These are phyloP conservation scores for Penicillium sp. DNA, from an alignment of 2,329 filamentous ascomycete genomes.

Conservation along the genomic window DNA sequence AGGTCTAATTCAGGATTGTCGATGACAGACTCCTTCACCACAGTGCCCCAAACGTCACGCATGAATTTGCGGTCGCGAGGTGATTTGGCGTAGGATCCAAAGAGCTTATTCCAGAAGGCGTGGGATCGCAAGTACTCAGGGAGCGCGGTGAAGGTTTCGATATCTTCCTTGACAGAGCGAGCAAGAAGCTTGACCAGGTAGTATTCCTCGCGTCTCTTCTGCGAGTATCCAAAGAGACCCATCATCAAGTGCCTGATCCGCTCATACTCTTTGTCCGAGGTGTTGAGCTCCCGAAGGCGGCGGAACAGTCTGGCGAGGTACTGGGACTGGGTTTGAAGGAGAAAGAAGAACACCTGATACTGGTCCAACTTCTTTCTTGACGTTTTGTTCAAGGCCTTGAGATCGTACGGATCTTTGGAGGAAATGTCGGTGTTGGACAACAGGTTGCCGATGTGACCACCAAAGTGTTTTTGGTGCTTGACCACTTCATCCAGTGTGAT, in stretches of 20 bases:
- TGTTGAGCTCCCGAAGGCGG: slow-evolving; percentile 78
- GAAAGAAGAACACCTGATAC: slow-evolving; percentile 97
- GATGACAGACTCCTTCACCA: slow-evolving; percentile 90
- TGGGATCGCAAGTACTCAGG: slow-evolving; percentile 88
- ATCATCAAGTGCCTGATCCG: slow-evolving; percentile 91
- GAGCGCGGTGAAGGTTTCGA: slow-evolving; percentile 71
- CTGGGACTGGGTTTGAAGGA: slow-evolving; percentile 92
- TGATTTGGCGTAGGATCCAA: slow-evolving; percentile 85
- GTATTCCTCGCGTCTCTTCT: slow-evolving; percentile 96
- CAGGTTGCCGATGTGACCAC: slow-evolving; percentile 81
- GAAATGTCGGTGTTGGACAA: slow-evolving; percentile 86
- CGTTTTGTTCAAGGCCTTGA: slow-evolving; percentile 96
- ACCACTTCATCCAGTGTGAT: slow-evolving; percentile 98
- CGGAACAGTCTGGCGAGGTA: slow-evolving; percentile 90
- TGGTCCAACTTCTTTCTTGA: slow-evolving; percentile 93
- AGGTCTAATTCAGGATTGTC: slow-evolving; percentile 89
- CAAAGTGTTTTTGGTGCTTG: slow-evolving; percentile 94
- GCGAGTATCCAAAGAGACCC: slow-evolving; percentile 94
- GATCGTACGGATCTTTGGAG: slow-evolving; percentile 88
- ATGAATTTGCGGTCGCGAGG: slow-evolving; percentile 92
- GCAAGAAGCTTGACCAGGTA: slow-evolving; percentile 88
- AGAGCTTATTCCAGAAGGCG: slow-evolving; percentile 89
- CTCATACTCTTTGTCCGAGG: slow-evolving; percentile 88
- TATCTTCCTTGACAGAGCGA: slow-evolving; percentile 81
- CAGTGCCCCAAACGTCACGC: slow-evolving; percentile 78